A percentile compares a stretch with the other conserved stretches of the same genome.
Evolutionary conservation across 2,329 filamentous ascomycete species (phyloP).

Genomic region (Cercospora beticola): DNA sequence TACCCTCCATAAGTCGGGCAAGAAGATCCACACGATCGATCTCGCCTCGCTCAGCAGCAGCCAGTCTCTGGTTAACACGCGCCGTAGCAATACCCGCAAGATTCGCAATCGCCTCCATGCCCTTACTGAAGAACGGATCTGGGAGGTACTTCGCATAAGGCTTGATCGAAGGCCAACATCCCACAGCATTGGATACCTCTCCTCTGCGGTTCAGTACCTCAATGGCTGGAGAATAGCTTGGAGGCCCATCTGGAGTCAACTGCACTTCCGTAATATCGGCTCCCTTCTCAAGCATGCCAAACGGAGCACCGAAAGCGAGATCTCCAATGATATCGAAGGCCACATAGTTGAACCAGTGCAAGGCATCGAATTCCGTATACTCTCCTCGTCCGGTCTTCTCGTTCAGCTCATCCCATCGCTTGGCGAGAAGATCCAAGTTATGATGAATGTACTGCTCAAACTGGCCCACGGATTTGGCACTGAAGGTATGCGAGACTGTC

Average conservation of each 20-base stretch:
- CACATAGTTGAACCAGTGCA: conserved; percentile 75
- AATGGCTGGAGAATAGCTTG: conserved; percentile 57
- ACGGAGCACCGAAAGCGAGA: conserved; percentile 61
- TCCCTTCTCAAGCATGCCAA: conserved; percentile 80
- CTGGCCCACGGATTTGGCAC: conserved; percentile 73
- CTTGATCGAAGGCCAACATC: conserved; percentile 70
- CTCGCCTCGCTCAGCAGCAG: conserved; percentile 56
- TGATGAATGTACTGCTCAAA: conserved; percentile 78
- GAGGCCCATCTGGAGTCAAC: conserved; percentile 32
- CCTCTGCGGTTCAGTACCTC: conserved; percentile 86
- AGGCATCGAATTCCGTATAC: conserved; percentile 56
- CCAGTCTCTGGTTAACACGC: conserved; percentile 71
- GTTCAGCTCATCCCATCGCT: conserved; percentile 68
- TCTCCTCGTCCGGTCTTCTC: conserved; percentile 56
- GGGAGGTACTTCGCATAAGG: conserved; percentile 75
- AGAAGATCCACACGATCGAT: conserved; percentile 75
- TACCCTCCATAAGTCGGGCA: conserved; percentile 78
- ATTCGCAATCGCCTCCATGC: conserved; percentile 57
- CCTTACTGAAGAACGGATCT: conserved; percentile 40
- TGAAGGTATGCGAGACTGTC: conserved; percentile 83
- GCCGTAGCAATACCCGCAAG: conserved; percentile 87
- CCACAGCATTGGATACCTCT: conserved; percentile 76
- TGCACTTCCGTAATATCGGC: conserved; percentile 37
- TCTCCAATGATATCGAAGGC: conserved; percentile 76
- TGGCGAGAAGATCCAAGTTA: conserved; percentile 72